Evolutionary conservation across 257 asterid species (phyloP), one percentile per base, ranked within the genome.

Genomic region (Salvia rosmarinus): DNA sequence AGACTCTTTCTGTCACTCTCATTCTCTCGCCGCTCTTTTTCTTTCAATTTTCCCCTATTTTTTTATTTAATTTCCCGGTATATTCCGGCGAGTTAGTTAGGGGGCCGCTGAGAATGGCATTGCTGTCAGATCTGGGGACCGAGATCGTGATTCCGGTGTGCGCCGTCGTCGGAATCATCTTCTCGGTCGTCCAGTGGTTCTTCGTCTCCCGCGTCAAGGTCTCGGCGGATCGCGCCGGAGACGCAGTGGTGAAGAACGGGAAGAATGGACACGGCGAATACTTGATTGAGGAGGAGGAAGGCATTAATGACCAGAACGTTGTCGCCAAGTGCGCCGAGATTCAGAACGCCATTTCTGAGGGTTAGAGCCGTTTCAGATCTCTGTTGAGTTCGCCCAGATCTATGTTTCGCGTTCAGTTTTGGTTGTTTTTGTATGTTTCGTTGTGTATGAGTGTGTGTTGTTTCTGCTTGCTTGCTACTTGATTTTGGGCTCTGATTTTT

Each of bases 241-340:
- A 47, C 4, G 84, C 59, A 12, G 20, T 81, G 54, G 21, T 1
- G 66, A 81, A 67, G 47, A 81, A 75, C 72, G 81, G 78, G 44
- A 91, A 85, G 72, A 86, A 91, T 75, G 96, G 85, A 9, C 82
- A 82, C 78, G 40, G 72, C 1, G 94, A 88, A 60, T 81, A 56
- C 75, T 77, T 91, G 87, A 86, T 91, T 39, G 98, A 91, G 76
- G 96, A 88, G 71, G 98, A 91, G 86, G 98, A 91, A 39, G 96
- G 95, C 17, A 70, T 85, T 35, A 78, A 78, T 40, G 98, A 89
- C 63, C 87, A 80, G 2, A 68, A 67, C 83, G 96, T 88, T n/a
- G 94, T 91, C 10, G 88, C 20, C 2, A 89, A 85, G 89, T 91
- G 98, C 78, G 95, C 98, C 70, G 96, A 89, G 65, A 89, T 89